Evolutionary conservation across 495 filamentous ascomycete genomes (phyloP).

Genomic region (Aspergillus olivimuriae): DNA sequence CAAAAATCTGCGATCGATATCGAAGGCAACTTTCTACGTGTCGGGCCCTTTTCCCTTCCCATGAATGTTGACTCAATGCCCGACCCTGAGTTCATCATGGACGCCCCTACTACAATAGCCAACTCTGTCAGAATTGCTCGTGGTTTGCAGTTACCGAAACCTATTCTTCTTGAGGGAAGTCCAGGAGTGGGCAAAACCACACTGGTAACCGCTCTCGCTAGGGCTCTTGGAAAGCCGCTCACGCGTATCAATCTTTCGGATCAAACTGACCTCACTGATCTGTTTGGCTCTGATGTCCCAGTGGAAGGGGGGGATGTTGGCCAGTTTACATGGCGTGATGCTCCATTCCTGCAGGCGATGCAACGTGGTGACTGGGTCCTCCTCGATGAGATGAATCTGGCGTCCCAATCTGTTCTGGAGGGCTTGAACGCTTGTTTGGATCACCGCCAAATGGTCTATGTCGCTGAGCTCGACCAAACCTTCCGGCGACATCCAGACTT

Average conservation of each 20-base stretch:
- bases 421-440: conserved; percentile 96
- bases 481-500: conserved; percentile 88
- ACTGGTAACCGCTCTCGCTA: conserved; percentile 76
- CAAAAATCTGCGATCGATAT: conserved; percentile 43
- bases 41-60: conserved; percentile 69
- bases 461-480: conserved; percentile 87
- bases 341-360: conserved; percentile 93
- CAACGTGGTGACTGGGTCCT: conserved; percentile 93
- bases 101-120: conserved; percentile 79
- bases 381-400: conserved; percentile 97
- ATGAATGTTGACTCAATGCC: conserved; percentile 39
- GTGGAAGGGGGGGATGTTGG: conserved; percentile 83
- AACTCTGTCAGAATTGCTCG: conserved; percentile 88
- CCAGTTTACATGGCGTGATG: conserved; percentile 90
- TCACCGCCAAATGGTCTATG: conserved; percentile 92
- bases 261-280: conserved; percentile 93
- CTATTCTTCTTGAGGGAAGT: conserved; percentile 89
- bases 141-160: conserved; percentile 83
- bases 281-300: conserved; percentile 96
- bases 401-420: conserved; percentile 94
- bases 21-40: conserved; percentile 42
- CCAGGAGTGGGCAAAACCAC: conserved; percentile 98
- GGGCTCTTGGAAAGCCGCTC: conserved; percentile 68
- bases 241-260: conserved; percentile 96
- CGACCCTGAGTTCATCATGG: conserved; percentile 66